phyloP scores from a whole-genome alignment of 257 asterid species.

The Scutellaria baicalensis region DNA sequence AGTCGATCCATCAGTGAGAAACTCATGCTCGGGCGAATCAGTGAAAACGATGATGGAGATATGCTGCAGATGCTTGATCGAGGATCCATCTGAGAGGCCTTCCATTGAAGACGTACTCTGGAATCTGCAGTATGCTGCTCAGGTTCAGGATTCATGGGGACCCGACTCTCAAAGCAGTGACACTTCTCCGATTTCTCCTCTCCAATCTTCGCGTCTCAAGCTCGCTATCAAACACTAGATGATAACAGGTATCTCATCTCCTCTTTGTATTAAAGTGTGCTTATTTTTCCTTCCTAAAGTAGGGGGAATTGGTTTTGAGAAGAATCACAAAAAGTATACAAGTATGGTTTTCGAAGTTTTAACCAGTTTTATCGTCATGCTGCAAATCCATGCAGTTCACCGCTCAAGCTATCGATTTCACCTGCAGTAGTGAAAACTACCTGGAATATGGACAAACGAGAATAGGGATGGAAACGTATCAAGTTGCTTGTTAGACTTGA shows the following conservation, averaged over 20 bases:
- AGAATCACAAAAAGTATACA: too few relatives aligned
- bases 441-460: too few relatives aligned
- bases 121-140: slow-evolving; percentile 94
- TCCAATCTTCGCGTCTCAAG: slow-evolving; percentile 33
- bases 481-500: too few relatives aligned
- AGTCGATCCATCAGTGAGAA: slow-evolving; percentile 43
- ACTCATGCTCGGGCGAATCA: slow-evolving; percentile 58
- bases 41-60: slow-evolving; percentile 57
- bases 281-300: too few relatives aligned
- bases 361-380: too few relatives aligned
- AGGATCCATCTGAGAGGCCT: slow-evolving; percentile 65
- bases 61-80: slow-evolving; percentile 67
- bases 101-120: slow-evolving; percentile 83
- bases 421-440: too few relatives aligned
- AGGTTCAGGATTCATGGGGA: slow-evolving; percentile 68
- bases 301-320: too few relatives aligned
- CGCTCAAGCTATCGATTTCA: too few relatives aligned
- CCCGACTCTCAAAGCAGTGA: slow-evolving; percentile 65
- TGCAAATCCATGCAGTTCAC: too few relatives aligned
- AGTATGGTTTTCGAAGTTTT: too few relatives aligned
- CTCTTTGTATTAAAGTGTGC: too few relatives aligned
- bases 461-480: too few relatives aligned
- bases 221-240: slow-evolving; percentile 26
- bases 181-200: slow-evolving; percentile 64
- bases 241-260: neutral